A percentile compares a stretch with the other conserved stretches of the same genome.
These are phyloP conservation scores for Cladosporium sphaerospermum DNA, from an alignment of 2,329 filamentous ascomycete species.

Conservation along the genomic window DNA sequence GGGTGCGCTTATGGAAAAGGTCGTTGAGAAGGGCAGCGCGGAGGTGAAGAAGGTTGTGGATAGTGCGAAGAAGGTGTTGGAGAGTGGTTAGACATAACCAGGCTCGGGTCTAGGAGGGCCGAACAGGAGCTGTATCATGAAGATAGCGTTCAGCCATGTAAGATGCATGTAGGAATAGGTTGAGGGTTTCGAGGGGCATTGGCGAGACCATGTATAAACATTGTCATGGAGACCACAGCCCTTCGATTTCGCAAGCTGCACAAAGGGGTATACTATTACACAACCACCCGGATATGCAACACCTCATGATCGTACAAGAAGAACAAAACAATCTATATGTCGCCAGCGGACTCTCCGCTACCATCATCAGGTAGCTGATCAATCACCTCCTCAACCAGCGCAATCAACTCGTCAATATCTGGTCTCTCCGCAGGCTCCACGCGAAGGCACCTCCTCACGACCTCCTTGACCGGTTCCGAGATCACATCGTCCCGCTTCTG, in stretches of 20 bases:
- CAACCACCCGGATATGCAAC: background rate
- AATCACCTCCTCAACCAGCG: constrained; percentile 68
- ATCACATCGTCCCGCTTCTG: constrained; percentile 50
- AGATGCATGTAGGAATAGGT: too few relatives aligned
- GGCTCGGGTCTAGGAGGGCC: too few relatives aligned
- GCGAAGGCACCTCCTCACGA: constrained; percentile 77
- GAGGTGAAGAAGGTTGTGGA: constrained; percentile 47
- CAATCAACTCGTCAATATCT: constrained; percentile 76
- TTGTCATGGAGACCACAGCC: too few relatives aligned
- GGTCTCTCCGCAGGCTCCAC: constrained; percentile 86
- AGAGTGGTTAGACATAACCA: constrained; percentile 21
- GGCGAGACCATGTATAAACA: too few relatives aligned
- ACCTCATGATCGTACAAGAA: too few relatives aligned
- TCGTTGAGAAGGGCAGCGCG: constrained; percentile 42
- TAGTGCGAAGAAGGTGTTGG: constrained; percentile 42
- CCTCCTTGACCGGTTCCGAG: constrained; percentile 74
- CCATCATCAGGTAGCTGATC: constrained; percentile 55
- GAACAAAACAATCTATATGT: too few relatives aligned
- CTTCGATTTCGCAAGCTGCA: too few relatives aligned
- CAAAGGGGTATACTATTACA: background rate
- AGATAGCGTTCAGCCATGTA: too few relatives aligned
- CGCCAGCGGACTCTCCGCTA: constrained; percentile 16
- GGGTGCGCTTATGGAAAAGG: constrained; percentile 44
- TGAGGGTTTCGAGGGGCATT: too few relatives aligned
- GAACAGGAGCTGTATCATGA: too few relatives aligned